These are phyloP conservation scores for Aquanectria penicillioides DNA, from an alignment of 2,329 filamentous ascomycete genomes.

Conservation along the genomic window DNA sequence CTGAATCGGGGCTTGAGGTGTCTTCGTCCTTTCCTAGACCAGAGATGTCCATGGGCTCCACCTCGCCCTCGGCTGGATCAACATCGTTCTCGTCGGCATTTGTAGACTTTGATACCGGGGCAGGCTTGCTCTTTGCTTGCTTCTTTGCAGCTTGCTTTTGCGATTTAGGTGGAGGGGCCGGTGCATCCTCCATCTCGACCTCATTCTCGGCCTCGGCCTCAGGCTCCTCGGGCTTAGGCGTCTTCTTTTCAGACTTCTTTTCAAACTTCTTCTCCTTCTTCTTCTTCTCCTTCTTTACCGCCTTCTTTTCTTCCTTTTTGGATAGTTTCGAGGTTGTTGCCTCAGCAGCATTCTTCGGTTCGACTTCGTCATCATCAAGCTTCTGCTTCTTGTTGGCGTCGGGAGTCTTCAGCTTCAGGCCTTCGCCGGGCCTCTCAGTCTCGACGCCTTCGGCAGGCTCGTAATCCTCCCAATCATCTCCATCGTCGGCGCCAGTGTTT, in stretches of 20 bases:
- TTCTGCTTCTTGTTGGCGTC: conserved; percentile 68
- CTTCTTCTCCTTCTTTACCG: conserved; percentile 57
- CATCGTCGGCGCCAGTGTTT: conserved; percentile 48
- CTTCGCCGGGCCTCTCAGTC: conserved; percentile 71
- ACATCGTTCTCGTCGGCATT: conserved; percentile 26
- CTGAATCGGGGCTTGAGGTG: conserved; percentile 63
- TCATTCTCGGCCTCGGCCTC: conserved; percentile 19
- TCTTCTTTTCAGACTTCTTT: conserved; percentile 52
- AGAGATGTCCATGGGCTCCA: conserved; percentile 40
- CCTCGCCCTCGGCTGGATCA: conserved; percentile 24
- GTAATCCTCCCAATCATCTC: conserved; percentile 56
- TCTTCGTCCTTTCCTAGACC: conserved; percentile 54
- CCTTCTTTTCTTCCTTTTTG: conserved; percentile 65
- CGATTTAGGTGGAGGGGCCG: conserved; percentile 35
- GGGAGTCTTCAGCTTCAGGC: conserved; percentile 61
- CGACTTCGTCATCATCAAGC: conserved; percentile 38
- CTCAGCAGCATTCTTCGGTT: conserved; percentile 52
- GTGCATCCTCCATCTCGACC: conserved; percentile 25
- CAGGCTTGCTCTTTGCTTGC: conserved; percentile 34
- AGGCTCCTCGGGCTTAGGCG: conserved; percentile 45
- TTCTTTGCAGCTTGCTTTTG: conserved; percentile 43
- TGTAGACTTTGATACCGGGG: conserved; percentile 28
- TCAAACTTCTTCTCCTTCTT: conserved; percentile 54
- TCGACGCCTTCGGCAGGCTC: conserved; percentile 65
- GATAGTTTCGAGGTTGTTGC: conserved; percentile 58